A percentile compares a stretch with the other conserved stretches of the same genome.
Evolutionary conservation across 2,329 filamentous ascomycete species (phyloP).

Genomic region (Lasiodiplodia theobromae): DNA sequence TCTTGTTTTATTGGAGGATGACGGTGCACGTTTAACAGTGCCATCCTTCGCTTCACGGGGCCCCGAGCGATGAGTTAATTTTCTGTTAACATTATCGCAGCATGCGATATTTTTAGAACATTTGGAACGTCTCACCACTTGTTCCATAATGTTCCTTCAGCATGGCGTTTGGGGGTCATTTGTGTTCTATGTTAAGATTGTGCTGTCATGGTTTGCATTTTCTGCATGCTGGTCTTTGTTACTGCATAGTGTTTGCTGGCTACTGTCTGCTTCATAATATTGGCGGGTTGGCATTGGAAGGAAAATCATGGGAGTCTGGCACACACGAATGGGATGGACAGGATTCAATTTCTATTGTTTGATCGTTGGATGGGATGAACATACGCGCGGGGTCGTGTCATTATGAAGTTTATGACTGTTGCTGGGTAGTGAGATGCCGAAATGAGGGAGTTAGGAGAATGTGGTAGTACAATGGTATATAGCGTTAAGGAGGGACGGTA

Average conservation of each 20-base stretch:
- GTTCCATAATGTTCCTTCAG: not conserved
- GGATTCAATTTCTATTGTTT: not conserved
- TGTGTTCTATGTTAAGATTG: not conserved
- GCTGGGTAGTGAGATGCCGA: not conserved
- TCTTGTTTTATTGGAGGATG: not conserved
- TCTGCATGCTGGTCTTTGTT: not conserved
- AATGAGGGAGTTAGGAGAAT: not conserved
- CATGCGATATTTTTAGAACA: not conserved
- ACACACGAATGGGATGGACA: not conserved
- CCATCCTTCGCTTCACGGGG: not conserved
- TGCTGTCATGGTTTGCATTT: not conserved
- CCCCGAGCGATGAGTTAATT: not conserved
- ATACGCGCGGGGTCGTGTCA: conserved; percentile 1
- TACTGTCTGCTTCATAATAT: conserved; percentile 1
- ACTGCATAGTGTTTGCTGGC: conserved; percentile 2
- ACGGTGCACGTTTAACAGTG: not conserved
- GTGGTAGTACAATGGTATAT: not conserved
- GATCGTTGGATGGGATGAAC: not conserved
- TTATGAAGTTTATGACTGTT: not conserved
- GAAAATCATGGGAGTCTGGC: not conserved
- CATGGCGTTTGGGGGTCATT: not conserved
- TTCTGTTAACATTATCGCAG: not conserved
- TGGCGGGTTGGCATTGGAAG: not conserved
- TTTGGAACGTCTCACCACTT: not conserved
- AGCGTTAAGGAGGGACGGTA: not conserved